Evolutionary conservation across 306 rosid species (phyloP).

Genomic region (Leucaena leucocephala): DNA sequence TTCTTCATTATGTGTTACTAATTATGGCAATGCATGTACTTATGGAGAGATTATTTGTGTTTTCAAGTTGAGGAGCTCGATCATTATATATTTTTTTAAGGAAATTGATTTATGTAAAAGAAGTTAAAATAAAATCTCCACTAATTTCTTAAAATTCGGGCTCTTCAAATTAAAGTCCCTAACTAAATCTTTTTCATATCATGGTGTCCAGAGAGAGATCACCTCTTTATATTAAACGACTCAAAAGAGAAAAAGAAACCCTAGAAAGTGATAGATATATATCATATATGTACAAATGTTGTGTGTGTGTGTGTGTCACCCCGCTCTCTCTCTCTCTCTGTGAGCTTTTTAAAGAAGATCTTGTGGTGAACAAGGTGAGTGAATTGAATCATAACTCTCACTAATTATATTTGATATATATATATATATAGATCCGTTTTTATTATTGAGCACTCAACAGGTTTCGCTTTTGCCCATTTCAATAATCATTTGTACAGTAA

Average conservation of each 20-base stretch:
- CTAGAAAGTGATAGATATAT: slow-evolving; percentile 45
- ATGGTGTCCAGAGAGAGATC: neutral
- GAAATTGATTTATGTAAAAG: neutral
- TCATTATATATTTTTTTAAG: neutral
- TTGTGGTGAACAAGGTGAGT: slow-evolving; percentile 36
- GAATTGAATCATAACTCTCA: slow-evolving; percentile 39
- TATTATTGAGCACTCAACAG: slow-evolving; percentile 68
- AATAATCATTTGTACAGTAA: slow-evolving; percentile 32
- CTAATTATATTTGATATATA: slow-evolving; percentile 29
- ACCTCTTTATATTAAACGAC: neutral
- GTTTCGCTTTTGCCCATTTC: slow-evolving; percentile 47
- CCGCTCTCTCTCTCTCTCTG: neutral
- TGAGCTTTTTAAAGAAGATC: neutral
- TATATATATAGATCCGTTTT: neutral
- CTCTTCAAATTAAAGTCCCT: neutral
- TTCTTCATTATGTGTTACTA: neutral
- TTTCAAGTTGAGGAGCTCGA: neutral
- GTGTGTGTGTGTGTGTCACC: neutral
- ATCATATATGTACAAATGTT: neutral
- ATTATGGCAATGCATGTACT: neutral
- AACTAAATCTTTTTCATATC: neutral
- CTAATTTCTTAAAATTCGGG: neutral
- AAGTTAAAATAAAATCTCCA: neutral
- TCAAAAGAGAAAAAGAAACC: slow-evolving; percentile 43
- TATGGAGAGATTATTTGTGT: slow-evolving; percentile 14